A percentile compares a stretch with the other conserved stretches of the same genome.
Conservation (phyloP, 1,284 basidiomycete genomes). For the Apiotrichum montevideense region DNA sequence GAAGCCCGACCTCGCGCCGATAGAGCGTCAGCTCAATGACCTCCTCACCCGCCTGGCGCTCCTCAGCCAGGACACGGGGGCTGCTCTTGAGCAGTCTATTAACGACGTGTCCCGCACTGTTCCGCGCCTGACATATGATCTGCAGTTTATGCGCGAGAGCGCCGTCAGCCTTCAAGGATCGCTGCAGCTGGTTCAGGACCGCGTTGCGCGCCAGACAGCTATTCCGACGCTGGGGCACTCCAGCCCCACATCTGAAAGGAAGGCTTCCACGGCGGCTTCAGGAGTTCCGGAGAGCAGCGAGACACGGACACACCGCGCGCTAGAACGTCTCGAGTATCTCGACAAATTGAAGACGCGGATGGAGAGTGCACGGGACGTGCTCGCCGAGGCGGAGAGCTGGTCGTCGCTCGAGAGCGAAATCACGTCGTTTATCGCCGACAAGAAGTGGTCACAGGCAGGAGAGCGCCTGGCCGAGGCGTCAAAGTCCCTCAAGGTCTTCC, state of each 20-base stretch:
- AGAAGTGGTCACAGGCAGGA: constrained; percentile 70
- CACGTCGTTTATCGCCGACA: constrained; percentile 63
- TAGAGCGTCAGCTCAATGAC: constrained; percentile 66
- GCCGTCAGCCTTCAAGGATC: constrained; percentile 65
- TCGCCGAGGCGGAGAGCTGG: constrained; percentile 90
- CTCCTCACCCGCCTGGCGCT: constrained; percentile 72
- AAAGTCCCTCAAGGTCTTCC: constrained; percentile 80
- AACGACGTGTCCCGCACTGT: constrained; percentile 82
- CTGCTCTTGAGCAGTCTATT: constrained; percentile 74
- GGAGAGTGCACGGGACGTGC: constrained; percentile 74
- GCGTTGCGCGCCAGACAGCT: constrained; percentile 44
- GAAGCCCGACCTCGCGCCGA: constrained; percentile 54
- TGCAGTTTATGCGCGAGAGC: constrained; percentile 90
- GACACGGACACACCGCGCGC: constrained; percentile 31
- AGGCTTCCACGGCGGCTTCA: no score
- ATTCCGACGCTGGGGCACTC: background rate
- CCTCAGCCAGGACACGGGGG: constrained; percentile 76
- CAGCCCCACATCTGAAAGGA: background rate
- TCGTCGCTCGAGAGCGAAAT: constrained; percentile 87
- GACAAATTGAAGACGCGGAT: constrained; percentile 77
- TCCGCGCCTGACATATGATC: constrained; percentile 80
- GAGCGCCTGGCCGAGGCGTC: constrained; percentile 78
- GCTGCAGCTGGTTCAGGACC: constrained; percentile 55
- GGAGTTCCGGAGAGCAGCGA: constrained; percentile 16
- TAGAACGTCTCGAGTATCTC: constrained; percentile 68